Conservation (phyloP, 371 early-diverging fungal genomes). For the Nematocida displodere region DNA sequence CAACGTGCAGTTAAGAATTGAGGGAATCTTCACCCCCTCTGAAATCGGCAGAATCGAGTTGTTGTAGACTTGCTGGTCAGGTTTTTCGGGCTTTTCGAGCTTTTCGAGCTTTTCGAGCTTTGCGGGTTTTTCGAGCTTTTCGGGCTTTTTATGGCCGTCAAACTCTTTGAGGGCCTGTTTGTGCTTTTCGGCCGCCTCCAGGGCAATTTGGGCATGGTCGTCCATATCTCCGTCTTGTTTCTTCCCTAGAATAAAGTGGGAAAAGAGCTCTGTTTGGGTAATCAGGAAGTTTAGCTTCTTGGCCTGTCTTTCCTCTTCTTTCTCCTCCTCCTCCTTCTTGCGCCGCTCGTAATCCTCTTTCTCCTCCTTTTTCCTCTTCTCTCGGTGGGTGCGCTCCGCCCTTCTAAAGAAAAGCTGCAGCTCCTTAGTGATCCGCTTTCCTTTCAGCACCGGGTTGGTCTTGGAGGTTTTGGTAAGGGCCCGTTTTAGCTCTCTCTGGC, state of each 20-base stretch:
- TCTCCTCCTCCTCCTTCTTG: slow-evolving; percentile 76
- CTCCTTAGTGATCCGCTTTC: slow-evolving; percentile 61
- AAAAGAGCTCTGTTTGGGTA: slow-evolving; percentile 87
- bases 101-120: slow-evolving; percentile 62
- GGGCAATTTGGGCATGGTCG: slow-evolving; percentile 34
- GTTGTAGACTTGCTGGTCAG: slow-evolving; percentile 54
- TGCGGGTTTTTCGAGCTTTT: not conserved
- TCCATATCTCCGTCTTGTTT: slow-evolving; percentile 21
- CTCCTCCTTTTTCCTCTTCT: slow-evolving; percentile 77
- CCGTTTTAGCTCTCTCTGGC: slow-evolving; percentile 62
- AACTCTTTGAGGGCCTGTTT: slow-evolving; percentile 69
- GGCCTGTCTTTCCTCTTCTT: slow-evolving; percentile 78
- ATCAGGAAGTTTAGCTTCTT: slow-evolving; percentile 88
- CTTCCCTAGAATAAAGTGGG: slow-evolving; percentile 75
- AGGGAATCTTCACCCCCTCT: slow-evolving; percentile 35
- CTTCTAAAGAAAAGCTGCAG: slow-evolving; percentile 54
- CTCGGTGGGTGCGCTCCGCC: slow-evolving; percentile 68
- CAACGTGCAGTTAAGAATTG: slow-evolving; percentile 50
- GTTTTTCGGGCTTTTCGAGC: slow-evolving; percentile 58
- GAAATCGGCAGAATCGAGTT: slow-evolving; percentile 44
- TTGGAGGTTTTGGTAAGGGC: slow-evolving; percentile 59
- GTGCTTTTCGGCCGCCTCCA: slow-evolving; percentile 55
- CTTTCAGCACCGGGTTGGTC: slow-evolving; percentile 63
- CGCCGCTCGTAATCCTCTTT: slow-evolving; percentile 75
- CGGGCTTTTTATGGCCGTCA: slow-evolving; percentile 55